These are phyloP conservation scores for Nothomitra cinnamomea DNA, from an alignment of 2,329 filamentous ascomycete genomes.

Conservation along the genomic window DNA sequence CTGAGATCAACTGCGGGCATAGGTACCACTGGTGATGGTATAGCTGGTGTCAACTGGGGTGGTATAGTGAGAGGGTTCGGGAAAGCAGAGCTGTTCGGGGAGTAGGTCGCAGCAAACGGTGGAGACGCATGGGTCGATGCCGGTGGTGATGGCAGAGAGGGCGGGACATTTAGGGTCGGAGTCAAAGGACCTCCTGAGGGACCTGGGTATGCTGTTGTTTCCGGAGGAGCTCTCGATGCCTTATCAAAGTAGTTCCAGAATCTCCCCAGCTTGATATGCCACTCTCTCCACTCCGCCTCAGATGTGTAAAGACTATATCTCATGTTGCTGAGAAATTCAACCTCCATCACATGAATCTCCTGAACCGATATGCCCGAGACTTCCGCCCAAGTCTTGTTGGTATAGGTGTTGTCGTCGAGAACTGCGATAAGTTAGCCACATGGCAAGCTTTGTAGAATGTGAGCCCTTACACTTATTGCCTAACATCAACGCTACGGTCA, in stretches of 20 bases:
- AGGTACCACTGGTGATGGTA: constrained; percentile 25
- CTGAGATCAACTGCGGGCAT: constrained; percentile 25
- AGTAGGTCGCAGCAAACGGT: constrained; percentile 10
- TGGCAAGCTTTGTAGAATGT: background rate
- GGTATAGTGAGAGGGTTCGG: constrained; percentile 10
- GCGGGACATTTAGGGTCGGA: constrained; percentile 10
- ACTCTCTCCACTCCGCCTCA: constrained; percentile 68
- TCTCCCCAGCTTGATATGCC: constrained; percentile 66
- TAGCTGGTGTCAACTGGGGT: constrained; percentile 22
- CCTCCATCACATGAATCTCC: constrained; percentile 98
- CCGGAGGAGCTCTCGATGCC: constrained; percentile 23
- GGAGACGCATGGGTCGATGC: constrained; percentile 14
- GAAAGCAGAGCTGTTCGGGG: constrained; percentile 7
- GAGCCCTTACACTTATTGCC: constrained; percentile 67
- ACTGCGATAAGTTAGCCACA: constrained; percentile 31
- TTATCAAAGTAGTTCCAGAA: constrained; percentile 73
- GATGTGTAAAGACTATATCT: constrained; percentile 83
- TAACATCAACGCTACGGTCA: constrained; percentile 92
- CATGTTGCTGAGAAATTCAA: constrained; percentile 99
- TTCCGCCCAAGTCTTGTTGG: constrained; percentile 98
- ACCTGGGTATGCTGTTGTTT: background rate
- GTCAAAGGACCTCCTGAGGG: constrained; percentile 6
- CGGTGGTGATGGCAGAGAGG: constrained; percentile 14
- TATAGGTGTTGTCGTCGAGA: constrained; percentile 96
- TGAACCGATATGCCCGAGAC: constrained; percentile 86